phyloP scores from a whole-genome alignment of 176 grass and related monocot species.

The Paspalum vaginatum region DNA sequence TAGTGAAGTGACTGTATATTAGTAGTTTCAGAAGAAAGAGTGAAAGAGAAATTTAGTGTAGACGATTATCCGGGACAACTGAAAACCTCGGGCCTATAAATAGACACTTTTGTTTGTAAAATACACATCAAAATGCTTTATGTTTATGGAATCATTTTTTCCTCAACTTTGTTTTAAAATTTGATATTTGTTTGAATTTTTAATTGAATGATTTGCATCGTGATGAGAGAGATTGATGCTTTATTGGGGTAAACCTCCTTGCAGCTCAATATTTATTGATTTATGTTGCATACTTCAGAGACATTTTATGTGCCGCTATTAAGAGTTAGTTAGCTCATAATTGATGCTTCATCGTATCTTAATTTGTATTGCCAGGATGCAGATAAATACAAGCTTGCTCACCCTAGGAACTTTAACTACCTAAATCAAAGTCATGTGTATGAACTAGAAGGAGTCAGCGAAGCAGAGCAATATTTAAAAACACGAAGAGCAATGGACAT shows the following conservation, averaged over 20 bases:
- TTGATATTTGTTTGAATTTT: neutral
- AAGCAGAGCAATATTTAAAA: constrained; percentile 69
- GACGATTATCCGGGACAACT: neutral
- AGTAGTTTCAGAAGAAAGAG: neutral
- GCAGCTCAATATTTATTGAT: constrained; percentile 1
- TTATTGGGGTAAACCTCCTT: constrained; percentile 26
- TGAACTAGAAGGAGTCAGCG: constrained; percentile 71
- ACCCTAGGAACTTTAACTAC: constrained; percentile 76
- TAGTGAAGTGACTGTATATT: neutral
- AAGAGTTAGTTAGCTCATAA: constrained; percentile 24
- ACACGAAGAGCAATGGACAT: constrained; percentile 90
- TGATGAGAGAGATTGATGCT: neutral
- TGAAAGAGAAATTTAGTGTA: neutral
- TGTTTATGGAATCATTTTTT: neutral
- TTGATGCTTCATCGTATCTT: constrained; percentile 21
- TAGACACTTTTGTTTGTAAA: neutral
- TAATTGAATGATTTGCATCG: neutral
- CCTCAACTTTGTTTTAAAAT: neutral
- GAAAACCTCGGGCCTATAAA: neutral
- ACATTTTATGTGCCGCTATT: neutral
- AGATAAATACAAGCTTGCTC: constrained; percentile 80
- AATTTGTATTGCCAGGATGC: constrained; percentile 62
- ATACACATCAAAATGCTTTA: neutral
- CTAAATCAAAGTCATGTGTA: constrained; percentile 80
- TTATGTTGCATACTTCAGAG: neutral